A percentile compares a stretch with the other conserved stretches of the same genome.
Evolutionary conservation across 2,329 filamentous ascomycete genomes (phyloP).

Genomic region (Neofusicoccum laricinum): DNA sequence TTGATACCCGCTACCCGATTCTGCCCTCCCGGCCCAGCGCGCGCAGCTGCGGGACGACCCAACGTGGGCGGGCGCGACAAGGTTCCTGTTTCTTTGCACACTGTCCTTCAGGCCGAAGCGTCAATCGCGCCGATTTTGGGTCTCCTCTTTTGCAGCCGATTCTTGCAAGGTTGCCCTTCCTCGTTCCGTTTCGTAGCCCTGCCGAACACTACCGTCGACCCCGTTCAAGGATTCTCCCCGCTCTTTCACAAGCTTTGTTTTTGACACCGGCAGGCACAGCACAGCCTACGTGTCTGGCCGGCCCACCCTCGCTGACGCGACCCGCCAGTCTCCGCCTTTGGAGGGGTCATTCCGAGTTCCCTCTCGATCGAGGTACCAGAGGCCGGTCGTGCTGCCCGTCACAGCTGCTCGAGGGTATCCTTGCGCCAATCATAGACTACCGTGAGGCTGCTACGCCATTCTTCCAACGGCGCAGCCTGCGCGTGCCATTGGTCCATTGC

Average conservation of each 20-base stretch:
- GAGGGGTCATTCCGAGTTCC: conserved; percentile 31
- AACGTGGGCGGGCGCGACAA: conserved; percentile 16
- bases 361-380: conserved; percentile 21
- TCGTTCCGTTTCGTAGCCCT: conserved; percentile 17
- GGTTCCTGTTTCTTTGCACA: conserved; percentile 13
- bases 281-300: conserved; percentile 28
- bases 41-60: conserved; percentile 11
- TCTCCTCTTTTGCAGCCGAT: conserved; percentile 15
- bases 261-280: conserved; percentile 24
- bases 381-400: conserved; percentile 30
- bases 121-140: conserved; percentile 15
- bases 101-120: conserved; percentile 15
- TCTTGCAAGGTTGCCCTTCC: conserved; percentile 17
- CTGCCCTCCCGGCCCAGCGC: background rate
- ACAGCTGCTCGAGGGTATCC: conserved; percentile 37
- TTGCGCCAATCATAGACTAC: conserved; percentile 28
- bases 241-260: conserved; percentile 30
- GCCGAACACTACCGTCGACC: conserved; percentile 32
- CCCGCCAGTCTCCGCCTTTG: conserved; percentile 33
- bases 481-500: conserved; percentile 30
- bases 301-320: conserved; percentile 25
- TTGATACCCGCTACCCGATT: conserved; percentile 8
- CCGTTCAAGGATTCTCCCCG: conserved; percentile 32
- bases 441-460: conserved; percentile 36
- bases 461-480: conserved; percentile 24